Percentiles rank a stretch among this genome's conserved stretches.
phyloP scores from a whole-genome alignment of 805 yeast species.

The Ogataea chonburiensis region DNA sequence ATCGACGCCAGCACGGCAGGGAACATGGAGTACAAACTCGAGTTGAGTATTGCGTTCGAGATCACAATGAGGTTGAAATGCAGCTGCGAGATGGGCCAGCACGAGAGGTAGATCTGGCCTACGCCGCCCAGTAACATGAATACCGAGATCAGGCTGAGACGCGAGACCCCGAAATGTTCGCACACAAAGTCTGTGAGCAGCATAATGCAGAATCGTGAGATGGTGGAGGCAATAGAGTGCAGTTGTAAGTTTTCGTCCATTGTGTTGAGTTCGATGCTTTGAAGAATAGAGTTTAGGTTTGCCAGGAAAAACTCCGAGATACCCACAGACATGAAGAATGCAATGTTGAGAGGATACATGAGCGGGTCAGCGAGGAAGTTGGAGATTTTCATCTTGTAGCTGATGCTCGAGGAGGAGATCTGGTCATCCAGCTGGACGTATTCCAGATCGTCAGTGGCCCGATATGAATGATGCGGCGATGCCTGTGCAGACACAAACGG shows the following conservation, averaged over 20 bases:
- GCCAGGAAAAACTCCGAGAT: constrained; percentile 85
- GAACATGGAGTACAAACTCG: constrained; percentile 79
- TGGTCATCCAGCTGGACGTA: constrained; percentile 31
- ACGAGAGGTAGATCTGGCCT: constrained; percentile 32
- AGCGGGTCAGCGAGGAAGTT: constrained; percentile 43
- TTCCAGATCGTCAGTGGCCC: constrained; percentile 16
- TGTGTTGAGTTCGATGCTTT: constrained; percentile 19
- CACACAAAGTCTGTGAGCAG: constrained; percentile 61
- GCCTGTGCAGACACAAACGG: constrained; percentile 30
- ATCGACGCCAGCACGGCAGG: constrained; percentile 81
- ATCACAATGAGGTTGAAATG: constrained; percentile 26
- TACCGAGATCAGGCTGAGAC: constrained; percentile 29
- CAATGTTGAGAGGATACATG: constrained; percentile 61
- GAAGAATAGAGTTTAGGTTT: constrained; percentile 60
- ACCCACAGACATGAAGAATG: constrained; percentile 71
- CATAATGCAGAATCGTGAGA: constrained; percentile 67
- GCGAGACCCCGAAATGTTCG: constrained; percentile 25
- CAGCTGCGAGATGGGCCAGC: constrained; percentile 11
- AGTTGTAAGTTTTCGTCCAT: constrained; percentile 27
- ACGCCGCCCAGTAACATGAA: constrained; percentile 29
- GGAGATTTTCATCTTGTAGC: constrained; percentile 15
- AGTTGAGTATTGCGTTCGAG: constrained; percentile 44
- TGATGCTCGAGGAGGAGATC: constrained; percentile 19
- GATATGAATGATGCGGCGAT: constrained; percentile 29
- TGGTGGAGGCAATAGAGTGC: constrained; percentile 63